Evolutionary conservation across 768 basidiomycete genomes (phyloP).

Genomic region (Tulasnella sp.): DNA sequence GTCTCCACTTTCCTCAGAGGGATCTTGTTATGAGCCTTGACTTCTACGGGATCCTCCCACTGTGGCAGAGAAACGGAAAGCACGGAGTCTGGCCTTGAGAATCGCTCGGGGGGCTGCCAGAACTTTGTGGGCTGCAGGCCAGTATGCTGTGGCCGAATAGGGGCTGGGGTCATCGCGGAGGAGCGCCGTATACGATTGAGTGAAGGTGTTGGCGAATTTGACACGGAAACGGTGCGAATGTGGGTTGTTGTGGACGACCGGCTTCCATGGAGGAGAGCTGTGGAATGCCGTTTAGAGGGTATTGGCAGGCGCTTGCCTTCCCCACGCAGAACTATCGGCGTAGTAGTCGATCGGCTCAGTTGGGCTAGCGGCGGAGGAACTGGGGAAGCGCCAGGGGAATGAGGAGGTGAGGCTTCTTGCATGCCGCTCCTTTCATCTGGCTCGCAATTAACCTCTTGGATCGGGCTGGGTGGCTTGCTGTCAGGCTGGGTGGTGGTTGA

Average conservation of each 20-base stretch:
- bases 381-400: not conserved
- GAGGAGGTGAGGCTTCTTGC: not conserved
- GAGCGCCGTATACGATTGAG: not conserved
- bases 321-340: not conserved
- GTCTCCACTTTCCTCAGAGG: conserved; percentile 6
- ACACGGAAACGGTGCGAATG: not conserved
- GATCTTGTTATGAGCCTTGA: conserved; percentile 4
- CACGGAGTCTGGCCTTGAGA: not conserved
- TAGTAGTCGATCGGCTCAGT: not conserved
- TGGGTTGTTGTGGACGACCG: not conserved
- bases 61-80: not conserved
- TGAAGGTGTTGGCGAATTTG: not conserved
- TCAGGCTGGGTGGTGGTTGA: not conserved
- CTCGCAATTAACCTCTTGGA: not conserved
- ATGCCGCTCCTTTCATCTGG: not conserved
- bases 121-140: not conserved
- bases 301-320: not conserved
- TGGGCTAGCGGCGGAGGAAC: not conserved
- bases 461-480: not conserved
- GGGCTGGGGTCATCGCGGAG: not conserved
- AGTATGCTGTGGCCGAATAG: not conserved
- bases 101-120: not conserved
- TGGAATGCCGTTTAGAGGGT: not conserved
- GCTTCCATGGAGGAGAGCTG: not conserved
- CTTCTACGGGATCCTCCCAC: not conserved